phyloP scores from a whole-genome alignment of 176 grass and related monocot species.

The Avena sativa region DNA sequence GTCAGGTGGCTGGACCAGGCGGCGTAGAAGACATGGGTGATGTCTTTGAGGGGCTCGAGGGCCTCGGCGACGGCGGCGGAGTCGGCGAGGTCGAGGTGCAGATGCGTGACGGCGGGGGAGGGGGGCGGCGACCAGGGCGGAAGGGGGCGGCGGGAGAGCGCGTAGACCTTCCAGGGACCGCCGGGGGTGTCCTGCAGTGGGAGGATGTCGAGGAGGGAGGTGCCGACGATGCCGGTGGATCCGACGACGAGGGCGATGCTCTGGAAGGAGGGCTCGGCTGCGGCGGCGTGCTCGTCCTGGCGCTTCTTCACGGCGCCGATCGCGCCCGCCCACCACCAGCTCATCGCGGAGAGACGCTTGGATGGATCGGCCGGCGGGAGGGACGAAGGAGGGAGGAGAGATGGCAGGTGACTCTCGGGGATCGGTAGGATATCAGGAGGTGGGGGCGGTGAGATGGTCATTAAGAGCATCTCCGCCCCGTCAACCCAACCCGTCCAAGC shows the following conservation, averaged over 20 bases:
- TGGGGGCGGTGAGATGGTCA: not conserved
- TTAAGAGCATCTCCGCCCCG: not conserved
- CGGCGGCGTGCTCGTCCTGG: slow-evolving; percentile 56
- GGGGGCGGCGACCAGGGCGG: slow-evolving; percentile 59
- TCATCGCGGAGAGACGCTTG: slow-evolving; percentile 48
- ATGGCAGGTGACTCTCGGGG: not conserved
- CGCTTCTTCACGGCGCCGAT: slow-evolving; percentile 79
- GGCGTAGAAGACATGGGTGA: slow-evolving; percentile 74
- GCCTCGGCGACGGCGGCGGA: slow-evolving; percentile 44
- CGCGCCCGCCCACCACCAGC: slow-evolving; percentile 93
- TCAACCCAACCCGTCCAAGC: too few relatives aligned
- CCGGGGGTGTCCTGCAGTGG: slow-evolving; percentile 77
- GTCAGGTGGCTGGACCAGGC: slow-evolving; percentile 46
- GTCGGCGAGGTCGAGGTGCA: slow-evolving; percentile 66
- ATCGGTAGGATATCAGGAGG: not conserved
- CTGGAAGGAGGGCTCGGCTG: slow-evolving; percentile 45
- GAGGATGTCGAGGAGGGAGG: slow-evolving; percentile 80
- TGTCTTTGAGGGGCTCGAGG: slow-evolving; percentile 54
- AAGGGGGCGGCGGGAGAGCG: slow-evolving; percentile 64
- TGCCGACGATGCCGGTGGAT: slow-evolving; percentile 74
- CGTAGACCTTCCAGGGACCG: slow-evolving; percentile 88
- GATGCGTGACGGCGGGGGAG: slow-evolving; percentile 43
- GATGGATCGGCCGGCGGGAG: not conserved
- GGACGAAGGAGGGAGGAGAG: not conserved
- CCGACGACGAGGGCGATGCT: slow-evolving; percentile 76